Conservation (phyloP, 148 eudicot species). For the Selenicereus undatus region DNA sequence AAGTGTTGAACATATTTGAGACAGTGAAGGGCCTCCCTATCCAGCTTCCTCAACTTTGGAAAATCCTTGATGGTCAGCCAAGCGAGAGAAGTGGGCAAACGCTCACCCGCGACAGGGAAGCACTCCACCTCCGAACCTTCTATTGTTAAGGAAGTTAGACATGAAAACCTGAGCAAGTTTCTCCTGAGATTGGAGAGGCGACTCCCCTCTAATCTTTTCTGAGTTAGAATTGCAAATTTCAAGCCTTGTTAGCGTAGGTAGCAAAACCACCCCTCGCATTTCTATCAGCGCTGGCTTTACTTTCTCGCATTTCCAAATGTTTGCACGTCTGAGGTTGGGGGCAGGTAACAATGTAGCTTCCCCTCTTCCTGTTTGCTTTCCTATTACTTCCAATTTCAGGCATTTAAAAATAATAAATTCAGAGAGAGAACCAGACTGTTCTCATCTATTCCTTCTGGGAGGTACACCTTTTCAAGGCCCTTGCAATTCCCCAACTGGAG, state of each 20-base stretch:
- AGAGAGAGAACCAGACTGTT: not conserved
- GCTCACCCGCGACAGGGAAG: too few species aligned
- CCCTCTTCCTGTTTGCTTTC: not conserved
- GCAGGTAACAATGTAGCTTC: not conserved
- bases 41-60: too few species aligned
- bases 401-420: not conserved
- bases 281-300: too few species aligned
- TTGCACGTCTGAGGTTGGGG: not conserved
- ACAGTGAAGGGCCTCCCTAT: too few species aligned
- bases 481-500: too few species aligned
- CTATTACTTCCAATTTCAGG: not conserved
- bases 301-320: not conserved
- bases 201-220: not conserved
- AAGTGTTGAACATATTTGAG: too few species aligned
- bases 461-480: too few species aligned
- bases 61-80: too few species aligned
- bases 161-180: not conserved
- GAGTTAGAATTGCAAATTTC: too few species aligned
- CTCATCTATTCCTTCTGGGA: not conserved
- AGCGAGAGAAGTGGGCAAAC: too few species aligned
- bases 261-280: too few species aligned
- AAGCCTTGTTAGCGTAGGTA: too few species aligned
- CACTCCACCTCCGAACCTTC: not conserved
- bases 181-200: not conserved
- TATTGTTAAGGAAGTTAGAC: not conserved